Percentiles rank a stretch among this genome's conserved stretches.
phyloP scores from a whole-genome alignment of 2,329 filamentous ascomycete species.

The Aureobasidium sp. region DNA sequence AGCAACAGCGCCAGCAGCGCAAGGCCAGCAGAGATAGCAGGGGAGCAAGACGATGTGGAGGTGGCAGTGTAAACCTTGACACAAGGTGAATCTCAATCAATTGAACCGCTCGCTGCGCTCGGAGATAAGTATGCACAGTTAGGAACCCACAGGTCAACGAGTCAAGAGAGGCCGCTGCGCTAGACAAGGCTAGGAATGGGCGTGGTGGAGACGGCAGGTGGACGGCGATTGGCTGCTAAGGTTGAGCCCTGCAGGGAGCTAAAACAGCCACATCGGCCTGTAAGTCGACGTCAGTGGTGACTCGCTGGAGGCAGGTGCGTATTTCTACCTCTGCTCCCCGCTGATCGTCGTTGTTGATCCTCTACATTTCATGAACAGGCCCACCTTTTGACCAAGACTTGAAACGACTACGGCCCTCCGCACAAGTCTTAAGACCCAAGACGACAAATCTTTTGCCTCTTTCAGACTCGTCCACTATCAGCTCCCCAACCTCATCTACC shows the following conservation, averaged over 20 bases:
- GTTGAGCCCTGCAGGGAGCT: slow-evolving; percentile 11
- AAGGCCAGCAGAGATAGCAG: not conserved
- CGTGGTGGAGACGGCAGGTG: not conserved
- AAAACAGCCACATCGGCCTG: slow-evolving; percentile 12
- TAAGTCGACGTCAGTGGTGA: slow-evolving; percentile 13
- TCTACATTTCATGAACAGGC: slow-evolving; percentile 11
- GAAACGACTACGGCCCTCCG: slow-evolving; percentile 13
- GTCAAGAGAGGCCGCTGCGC: not conserved
- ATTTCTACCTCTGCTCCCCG: slow-evolving; percentile 16
- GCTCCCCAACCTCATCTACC: slow-evolving; percentile 7
- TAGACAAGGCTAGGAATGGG: slow-evolving; percentile 10
- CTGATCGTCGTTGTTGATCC: slow-evolving; percentile 14
- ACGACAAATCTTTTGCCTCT: slow-evolving; percentile 10
- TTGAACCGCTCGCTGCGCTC: slow-evolving; percentile 6
- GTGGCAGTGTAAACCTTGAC: slow-evolving; percentile 15
- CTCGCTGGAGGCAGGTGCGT: slow-evolving; percentile 6
- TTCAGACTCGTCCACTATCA: slow-evolving; percentile 5
- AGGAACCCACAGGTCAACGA: slow-evolving; percentile 6
- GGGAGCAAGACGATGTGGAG: not conserved
- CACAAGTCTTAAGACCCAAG: slow-evolving; percentile 4
- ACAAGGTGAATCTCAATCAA: slow-evolving; percentile 7
- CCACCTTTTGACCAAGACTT: slow-evolving; percentile 13
- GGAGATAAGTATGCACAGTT: not conserved
- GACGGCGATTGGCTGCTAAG: slow-evolving; percentile 11
- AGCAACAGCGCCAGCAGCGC: not conserved